Percentiles rank a stretch among this genome's conserved stretches.
phyloP scores from a whole-genome alignment of 345 rosid species.

The Leavenworthia alabamica region DNA sequence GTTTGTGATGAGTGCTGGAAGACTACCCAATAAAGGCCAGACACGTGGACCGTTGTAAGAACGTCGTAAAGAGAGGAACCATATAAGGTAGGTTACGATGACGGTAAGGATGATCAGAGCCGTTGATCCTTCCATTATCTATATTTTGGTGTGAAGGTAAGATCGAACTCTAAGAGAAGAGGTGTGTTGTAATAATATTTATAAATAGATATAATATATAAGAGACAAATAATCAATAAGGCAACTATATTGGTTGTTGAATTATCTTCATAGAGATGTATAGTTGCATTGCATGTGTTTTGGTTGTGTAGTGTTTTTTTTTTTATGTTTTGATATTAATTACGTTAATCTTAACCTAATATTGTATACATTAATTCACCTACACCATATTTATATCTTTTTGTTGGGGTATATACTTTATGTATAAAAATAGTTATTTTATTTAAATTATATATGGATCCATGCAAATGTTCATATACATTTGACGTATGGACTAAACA shows the following conservation, averaged over 20 bases:
- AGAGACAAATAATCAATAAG: not conserved
- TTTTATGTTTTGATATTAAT: not conserved
- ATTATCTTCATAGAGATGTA: not conserved
- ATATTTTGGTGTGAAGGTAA: not conserved
- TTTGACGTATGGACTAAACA: not conserved
- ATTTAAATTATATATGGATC: not conserved
- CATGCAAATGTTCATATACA: not conserved
- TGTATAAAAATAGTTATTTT: too few relatives aligned
- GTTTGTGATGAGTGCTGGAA: slow-evolving; percentile 56
- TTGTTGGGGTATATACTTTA: not conserved
- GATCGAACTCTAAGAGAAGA: not conserved
- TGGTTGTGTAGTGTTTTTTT: not conserved
- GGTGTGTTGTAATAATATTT: not conserved
- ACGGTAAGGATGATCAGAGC: slow-evolving; percentile 42
- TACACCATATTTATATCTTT: not conserved
- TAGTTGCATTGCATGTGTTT: slow-evolving; percentile 9
- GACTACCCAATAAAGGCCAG: slow-evolving; percentile 72
- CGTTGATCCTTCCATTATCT: slow-evolving; percentile 40
- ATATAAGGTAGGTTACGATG: slow-evolving; percentile 37
- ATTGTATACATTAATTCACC: slow-evolving; percentile 20
- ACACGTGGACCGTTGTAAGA: slow-evolving; percentile 56
- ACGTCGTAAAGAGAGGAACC: slow-evolving; percentile 46
- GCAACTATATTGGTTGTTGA: slow-evolving; percentile 22
- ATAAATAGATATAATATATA: not conserved
- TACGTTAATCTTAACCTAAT: slow-evolving; percentile 5